Base-by-base conservation (phyloP, 768 basidiomycete species). In the Trametes cubensis region DNA sequence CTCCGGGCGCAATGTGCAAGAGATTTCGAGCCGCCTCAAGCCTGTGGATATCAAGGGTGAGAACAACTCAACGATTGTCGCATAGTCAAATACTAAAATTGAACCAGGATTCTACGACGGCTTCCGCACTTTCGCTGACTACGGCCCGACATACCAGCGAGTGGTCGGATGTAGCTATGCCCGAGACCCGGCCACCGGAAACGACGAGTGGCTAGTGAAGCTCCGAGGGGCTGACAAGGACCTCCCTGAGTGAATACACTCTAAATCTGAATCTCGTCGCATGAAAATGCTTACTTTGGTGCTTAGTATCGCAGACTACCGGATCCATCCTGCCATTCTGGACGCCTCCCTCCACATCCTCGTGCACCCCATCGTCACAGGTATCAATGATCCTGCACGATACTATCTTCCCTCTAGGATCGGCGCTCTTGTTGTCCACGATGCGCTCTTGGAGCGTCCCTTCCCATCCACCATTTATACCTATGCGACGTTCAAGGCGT, bases 261-360 rank as follows among this genome's bases (percentile, higher is more conserved):
- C 34, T 34, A 11, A 11, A 34, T 34, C 10, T 34, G 34, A 34
- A 34, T 34, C 34, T 6, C 34, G 34, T 11, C 34, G 10, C 34
- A 34, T 34, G 34, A 34, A 6, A 34, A 34, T 34, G 34, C 34
- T 34, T 10, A 34, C 34, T 34, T 34, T 34, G 34, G 34, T 34
- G 34, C 34, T 34, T 11, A 56, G n/a, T 30, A 28, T 58, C 13
- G 60, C 56, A 14, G 66, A 70, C 34, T 76, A 77, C 55, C 28
- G 69, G 40, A 63, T 77, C n/a, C 74, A 78, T 49, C 77, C 77
- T 2, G 76, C 76, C 5, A 72, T 78, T 18, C 62, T 80, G 8
- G 78, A 79, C 57, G 71, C 74, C 4, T 74, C 74, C 41, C 53
- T 79, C 6, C 77, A 79, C 39, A 67, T 71, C 49, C 59, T 70